These are phyloP conservation scores for Musa schizocarpa DNA, from an alignment of 176 grass and related monocot species.

Conservation along the genomic window DNA sequence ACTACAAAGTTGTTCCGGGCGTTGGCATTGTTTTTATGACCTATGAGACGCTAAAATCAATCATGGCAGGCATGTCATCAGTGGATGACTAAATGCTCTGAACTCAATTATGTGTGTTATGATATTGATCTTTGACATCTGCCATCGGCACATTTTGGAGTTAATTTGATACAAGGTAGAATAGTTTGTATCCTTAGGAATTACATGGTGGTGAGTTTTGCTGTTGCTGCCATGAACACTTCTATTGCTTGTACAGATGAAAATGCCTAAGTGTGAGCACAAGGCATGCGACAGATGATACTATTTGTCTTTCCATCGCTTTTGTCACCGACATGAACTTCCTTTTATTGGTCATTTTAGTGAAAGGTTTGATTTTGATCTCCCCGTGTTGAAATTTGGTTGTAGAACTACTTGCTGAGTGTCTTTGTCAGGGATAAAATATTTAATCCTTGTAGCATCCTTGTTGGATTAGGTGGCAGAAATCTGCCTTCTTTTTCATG, in stretches of 20 bases:
- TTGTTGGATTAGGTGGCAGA: too few species aligned
- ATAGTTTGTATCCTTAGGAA: not conserved
- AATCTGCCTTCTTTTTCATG: too few species aligned
- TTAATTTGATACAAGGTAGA: not conserved
- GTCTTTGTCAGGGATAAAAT: too few species aligned
- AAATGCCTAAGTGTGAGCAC: not conserved
- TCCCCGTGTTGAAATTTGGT: too few species aligned
- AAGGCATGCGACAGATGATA: not conserved
- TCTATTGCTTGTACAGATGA: not conserved
- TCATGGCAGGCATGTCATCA: slow-evolving; percentile 29
- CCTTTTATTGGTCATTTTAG: too few species aligned
- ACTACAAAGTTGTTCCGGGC: slow-evolving; percentile 86
- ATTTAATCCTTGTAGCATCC: too few species aligned
- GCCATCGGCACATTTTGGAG: not conserved
- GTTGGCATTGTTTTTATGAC: slow-evolving; percentile 97
- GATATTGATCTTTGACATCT: not conserved
- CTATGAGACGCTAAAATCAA: slow-evolving; percentile 68
- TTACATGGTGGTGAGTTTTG: slow-evolving; percentile 11
- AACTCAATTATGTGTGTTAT: not conserved
- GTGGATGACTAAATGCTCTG: slow-evolving; percentile 30
- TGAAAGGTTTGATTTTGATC: too few species aligned
- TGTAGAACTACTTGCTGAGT: too few species aligned
- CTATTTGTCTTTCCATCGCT: too few species aligned
- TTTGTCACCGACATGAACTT: too few species aligned
- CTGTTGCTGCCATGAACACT: slow-evolving; percentile 1